Base-by-base conservation (phyloP, 2,329 filamentous ascomycete species). In the Ambrosiella cleistominuta region DNA sequence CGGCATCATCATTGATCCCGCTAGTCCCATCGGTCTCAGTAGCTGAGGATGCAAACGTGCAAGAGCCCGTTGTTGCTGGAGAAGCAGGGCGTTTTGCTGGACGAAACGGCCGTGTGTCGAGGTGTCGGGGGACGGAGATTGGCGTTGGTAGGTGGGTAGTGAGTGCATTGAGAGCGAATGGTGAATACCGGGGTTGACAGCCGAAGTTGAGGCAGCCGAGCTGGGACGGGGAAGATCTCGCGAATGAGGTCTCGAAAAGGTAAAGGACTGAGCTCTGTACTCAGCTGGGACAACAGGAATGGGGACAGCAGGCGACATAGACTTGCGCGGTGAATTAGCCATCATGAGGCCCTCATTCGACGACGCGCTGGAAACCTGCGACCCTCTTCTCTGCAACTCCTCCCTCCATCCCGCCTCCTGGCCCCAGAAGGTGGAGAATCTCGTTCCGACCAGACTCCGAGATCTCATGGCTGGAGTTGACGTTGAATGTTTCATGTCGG, bases 401-500 rank as follows among this genome's bases (percentile, higher is more conserved):
- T 38, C 19, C 15, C 35, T 36, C 27, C 39, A 13, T 1, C 51
- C 51, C 9, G 38, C 19, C 12, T 42, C 52, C 9, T 17, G 39
- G 5, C 56, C 47, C 59, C 59, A 58, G 13, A 60, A 52, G 19
- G 40, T 38, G 7, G 62, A 55, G 6, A 62, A 39, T 13, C 62
- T 60, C 7, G 61, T 58, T n/a, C 61, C 55, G 7, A 61, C 51
- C 3, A 62, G 53, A 37, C 68, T 71, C 35, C 71, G 68, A 3
- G 70, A 72, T n/a, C 67, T 67, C 66, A 75, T 70, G 62, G 56
- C 27, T 15, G 53, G 35, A 5, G 52, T 44, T 15, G 56, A 57
- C 17, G 51, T 13, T n/a, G 38, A 60, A 9, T 60, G 51, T 9
- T 12, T 12, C 9, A 52, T 36, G 19, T 45, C 42, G 4, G 15